Base-by-base conservation (phyloP, 2,329 filamentous ascomycete species). In the Onygenales sp. region DNA sequence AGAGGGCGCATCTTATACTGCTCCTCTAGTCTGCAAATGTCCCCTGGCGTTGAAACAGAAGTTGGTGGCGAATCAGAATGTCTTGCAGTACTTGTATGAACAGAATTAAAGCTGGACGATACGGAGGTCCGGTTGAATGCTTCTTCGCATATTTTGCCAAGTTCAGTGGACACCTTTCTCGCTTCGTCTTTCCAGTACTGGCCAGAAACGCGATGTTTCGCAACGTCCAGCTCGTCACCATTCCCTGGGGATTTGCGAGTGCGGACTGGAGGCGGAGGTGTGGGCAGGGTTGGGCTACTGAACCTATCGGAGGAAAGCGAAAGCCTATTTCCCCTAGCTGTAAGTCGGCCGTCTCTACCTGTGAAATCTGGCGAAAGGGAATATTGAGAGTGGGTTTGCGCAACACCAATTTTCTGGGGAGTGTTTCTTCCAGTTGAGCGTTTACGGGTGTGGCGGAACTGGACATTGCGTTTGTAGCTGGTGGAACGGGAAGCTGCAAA, bases 91-190 rank as follows among this genome's bases (percentile, higher is more conserved):
- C 66, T 71, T 7, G 72, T 71, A 3, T 65, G 63, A 14, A 71
- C 69, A 1, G 75, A 77, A 3, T 71, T 71, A 31, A 64, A 67
- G 49, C 75, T 81, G 2, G 79, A 78, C 44, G 74, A 75, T 21
- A 78, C 68, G 0, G 77, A 85, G 52, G 73, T 78, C 60, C 86
- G 83, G 64, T 88, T 91, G 73, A 97, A 96, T 1, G 91, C 91
- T 63, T 93, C 88, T 63, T 97, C 91, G 63, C 91, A 94, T 54
- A 93, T 88, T 68, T 89, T 88, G 49, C 89, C 88, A 56, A 96
- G 84, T 62, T 89, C 89, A 61, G 81, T 82, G 61, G 89, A 95
- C 54, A 94, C 86, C 61, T 92, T 85, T 6, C 88, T 80, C 52
- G 93, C 80, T 65, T 95, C 91, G 54, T 90, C 88, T 60, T 82